phyloP scores from a whole-genome alignment of 192 early-diverging fungal genomes.

The Entomortierella parvispora region DNA sequence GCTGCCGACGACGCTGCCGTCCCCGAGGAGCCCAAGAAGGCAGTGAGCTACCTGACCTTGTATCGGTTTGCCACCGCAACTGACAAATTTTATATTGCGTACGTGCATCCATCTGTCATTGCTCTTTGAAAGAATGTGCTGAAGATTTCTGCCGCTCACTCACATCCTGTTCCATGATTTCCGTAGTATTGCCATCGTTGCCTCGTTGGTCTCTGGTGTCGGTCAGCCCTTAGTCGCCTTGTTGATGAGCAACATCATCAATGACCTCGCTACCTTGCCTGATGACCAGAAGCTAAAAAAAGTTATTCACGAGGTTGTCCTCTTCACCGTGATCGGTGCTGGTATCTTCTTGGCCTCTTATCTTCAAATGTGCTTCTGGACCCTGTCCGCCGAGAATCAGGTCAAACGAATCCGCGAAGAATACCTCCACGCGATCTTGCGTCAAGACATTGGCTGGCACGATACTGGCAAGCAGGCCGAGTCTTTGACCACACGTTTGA shows the following conservation, averaged over 20 bases:
- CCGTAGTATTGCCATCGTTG: constrained; percentile 29
- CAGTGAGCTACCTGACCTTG: constrained; percentile 67
- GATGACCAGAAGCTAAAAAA: neutral
- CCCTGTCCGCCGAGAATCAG: constrained; percentile 66
- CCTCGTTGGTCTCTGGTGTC: constrained; percentile 22
- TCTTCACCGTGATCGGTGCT: constrained; percentile 59
- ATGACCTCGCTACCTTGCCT: neutral
- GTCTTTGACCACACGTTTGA: constrained; percentile 88
- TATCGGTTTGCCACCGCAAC: constrained; percentile 72
- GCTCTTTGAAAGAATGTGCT: neutral
- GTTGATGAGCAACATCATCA: constrained; percentile 28
- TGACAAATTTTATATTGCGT: constrained; percentile 56
- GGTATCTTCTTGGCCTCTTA: constrained; percentile 66
- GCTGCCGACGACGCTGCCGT: constrained; percentile 1
- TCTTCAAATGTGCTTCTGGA: constrained; percentile 71
- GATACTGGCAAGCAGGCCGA: constrained; percentile 80
- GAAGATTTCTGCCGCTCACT: neutral
- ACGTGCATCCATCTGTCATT: neutral
- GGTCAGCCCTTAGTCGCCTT: constrained; percentile 42
- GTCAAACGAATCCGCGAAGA: constrained; percentile 69
- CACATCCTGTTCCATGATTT: neutral
- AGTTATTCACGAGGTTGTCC: constrained; percentile 9
- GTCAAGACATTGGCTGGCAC: constrained; percentile 92
- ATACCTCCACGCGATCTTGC: constrained; percentile 82
- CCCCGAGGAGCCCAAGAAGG: constrained; percentile 52